Evolutionary conservation across 2,329 filamentous ascomycete species (phyloP).

Genomic region (Fusarium sp.): DNA sequence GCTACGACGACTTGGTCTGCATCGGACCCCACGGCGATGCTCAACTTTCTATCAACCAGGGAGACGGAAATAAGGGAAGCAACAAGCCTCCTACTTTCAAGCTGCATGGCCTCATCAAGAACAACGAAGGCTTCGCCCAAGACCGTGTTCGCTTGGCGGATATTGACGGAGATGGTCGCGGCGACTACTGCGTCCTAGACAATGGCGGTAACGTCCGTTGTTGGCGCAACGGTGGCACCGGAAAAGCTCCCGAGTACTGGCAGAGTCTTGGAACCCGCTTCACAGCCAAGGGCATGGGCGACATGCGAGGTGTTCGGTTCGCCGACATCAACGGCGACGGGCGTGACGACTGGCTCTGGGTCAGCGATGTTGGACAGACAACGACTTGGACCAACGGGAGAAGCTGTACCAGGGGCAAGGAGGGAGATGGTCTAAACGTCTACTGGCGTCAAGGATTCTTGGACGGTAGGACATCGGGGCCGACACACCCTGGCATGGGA

Average conservation of each 20-base stretch:
- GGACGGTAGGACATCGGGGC: constrained; percentile 3
- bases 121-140: constrained; percentile 5
- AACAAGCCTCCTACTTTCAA: constrained; percentile 10
- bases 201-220: constrained; percentile 42
- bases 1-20: constrained; percentile 7
- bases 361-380: constrained; percentile 28
- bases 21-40: not conserved
- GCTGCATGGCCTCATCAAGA: not conserved
- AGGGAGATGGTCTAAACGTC: constrained; percentile 37
- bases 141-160: constrained; percentile 45
- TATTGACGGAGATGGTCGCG: constrained; percentile 42
- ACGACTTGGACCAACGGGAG: constrained; percentile 39
- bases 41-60: not conserved
- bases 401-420: constrained; percentile 26
- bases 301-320: constrained; percentile 34
- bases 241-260: constrained; percentile 47
- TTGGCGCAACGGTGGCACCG: constrained; percentile 47
- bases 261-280: constrained; percentile 44
- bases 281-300: constrained; percentile 30
- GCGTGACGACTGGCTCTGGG: constrained; percentile 42
- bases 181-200: constrained; percentile 47
- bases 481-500: constrained; percentile 1
- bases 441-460: constrained; percentile 32
- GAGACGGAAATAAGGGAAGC: not conserved
- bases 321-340: constrained; percentile 35